Percentiles rank a stretch among this genome's conserved stretches.
Evolutionary conservation across 2,329 filamentous ascomycete genomes (phyloP).

Genomic region (Arthrobotrys pseudoclavata): DNA sequence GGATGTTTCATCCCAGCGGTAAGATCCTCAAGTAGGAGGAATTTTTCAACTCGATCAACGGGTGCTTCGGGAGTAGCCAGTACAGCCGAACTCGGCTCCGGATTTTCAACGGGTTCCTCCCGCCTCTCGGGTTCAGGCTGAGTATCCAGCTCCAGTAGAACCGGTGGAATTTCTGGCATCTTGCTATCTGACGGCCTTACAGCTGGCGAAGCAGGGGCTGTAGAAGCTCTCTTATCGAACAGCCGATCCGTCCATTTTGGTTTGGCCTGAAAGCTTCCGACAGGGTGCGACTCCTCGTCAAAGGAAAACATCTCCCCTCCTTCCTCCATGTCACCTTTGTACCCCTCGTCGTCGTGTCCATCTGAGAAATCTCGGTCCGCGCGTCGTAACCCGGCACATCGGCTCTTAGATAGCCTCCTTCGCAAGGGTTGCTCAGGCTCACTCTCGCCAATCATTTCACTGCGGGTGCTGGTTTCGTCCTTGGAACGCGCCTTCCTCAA

Average conservation of each 20-base stretch:
- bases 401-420: constrained; percentile 4
- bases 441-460: neutral
- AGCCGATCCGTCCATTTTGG: constrained; percentile 55
- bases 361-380: constrained; percentile 27
- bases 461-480: neutral
- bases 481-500: constrained; percentile 39
- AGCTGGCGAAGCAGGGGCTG: constrained; percentile 48
- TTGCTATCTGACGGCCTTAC: constrained; percentile 14
- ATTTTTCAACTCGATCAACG: constrained; percentile 82
- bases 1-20: constrained; percentile 96
- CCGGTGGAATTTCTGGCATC: constrained; percentile 26
- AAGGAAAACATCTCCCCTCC: constrained; percentile 55
- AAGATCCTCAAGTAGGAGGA: constrained; percentile 91
- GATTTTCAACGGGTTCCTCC: constrained; percentile 64
- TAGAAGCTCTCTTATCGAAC: constrained; percentile 49
- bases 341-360: constrained; percentile 48
- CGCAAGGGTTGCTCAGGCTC: constrained; percentile 16
- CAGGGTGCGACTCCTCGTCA: constrained; percentile 39
- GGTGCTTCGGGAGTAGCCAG: constrained; percentile 65
- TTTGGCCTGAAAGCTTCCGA: constrained; percentile 47
- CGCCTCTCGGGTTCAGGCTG: constrained; percentile 63
- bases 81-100: constrained; percentile 62
- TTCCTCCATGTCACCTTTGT: constrained; percentile 57
- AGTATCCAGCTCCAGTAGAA: constrained; percentile 28
- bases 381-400: neutral